These are phyloP conservation scores for Voacanga thouarsii DNA, from an alignment of 257 asterid species.

Conservation along the genomic window DNA sequence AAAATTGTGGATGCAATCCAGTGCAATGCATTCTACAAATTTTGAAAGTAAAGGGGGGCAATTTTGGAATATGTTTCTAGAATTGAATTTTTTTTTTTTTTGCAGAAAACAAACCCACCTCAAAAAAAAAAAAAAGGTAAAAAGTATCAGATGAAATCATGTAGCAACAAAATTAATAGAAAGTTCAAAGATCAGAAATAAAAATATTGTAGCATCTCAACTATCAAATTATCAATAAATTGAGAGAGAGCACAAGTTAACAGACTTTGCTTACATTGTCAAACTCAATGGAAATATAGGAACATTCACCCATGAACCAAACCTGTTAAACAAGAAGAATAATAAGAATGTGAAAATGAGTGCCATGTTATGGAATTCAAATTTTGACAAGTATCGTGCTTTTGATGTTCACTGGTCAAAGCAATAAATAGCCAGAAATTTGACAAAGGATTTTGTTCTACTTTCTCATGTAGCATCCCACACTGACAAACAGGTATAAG, in stretches of 20 bases:
- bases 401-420: too few relatives aligned
- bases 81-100: neutral
- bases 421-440: too few relatives aligned
- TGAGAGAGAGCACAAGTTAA: neutral
- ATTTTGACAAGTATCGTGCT: neutral
- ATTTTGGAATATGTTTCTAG: neutral
- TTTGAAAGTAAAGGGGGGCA: neutral
- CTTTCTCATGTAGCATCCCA: too few relatives aligned
- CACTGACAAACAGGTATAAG: neutral
- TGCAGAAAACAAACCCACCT: too few relatives aligned
- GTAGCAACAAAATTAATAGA: neutral
- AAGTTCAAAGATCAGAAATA: neutral
- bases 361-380: neutral
- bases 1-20: neutral
- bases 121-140: neutral
- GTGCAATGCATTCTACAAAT: neutral
- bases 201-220: neutral
- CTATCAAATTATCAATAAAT: neutral
- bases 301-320: slow-evolving; percentile 94
- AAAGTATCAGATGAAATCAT: neutral
- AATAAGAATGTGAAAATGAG: neutral
- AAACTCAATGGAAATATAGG: slow-evolving; percentile 83
- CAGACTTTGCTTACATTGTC: slow-evolving; percentile 63
- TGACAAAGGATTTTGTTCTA: too few relatives aligned
- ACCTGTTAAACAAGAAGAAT: slow-evolving; percentile 46